These are phyloP conservation scores for Penicillium manginii DNA, from an alignment of 495 filamentous ascomycete species.

Conservation along the genomic window DNA sequence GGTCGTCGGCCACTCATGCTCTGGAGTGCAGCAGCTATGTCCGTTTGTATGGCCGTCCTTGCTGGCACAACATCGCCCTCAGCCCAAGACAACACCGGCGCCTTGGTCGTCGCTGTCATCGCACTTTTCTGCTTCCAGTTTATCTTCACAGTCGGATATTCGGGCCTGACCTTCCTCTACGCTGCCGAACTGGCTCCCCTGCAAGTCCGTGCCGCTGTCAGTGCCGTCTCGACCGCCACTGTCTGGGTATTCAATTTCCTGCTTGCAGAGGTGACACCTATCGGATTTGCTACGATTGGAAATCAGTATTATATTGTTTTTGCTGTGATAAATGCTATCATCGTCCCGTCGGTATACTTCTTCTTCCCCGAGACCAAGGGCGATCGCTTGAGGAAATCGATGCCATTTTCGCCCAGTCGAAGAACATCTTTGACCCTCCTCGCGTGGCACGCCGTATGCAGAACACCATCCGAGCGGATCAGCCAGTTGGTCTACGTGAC, in stretches of 20 bases:
- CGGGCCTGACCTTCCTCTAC: constrained; percentile 69
- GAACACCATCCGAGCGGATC: constrained; percentile 15
- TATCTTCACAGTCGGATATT: constrained; percentile 59
- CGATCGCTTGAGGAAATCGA: constrained; percentile 79
- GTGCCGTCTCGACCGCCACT: constrained; percentile 64
- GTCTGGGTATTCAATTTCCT: constrained; percentile 65
- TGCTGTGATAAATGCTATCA: constrained; percentile 49
- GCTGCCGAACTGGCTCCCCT: constrained; percentile 70
- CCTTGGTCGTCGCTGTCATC: constrained; percentile 45
- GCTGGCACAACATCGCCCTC: constrained; percentile 50
- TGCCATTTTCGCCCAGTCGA: constrained; percentile 59
- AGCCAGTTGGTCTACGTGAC: constrained; percentile 4
- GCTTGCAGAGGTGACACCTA: constrained; percentile 48
- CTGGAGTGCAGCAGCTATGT: constrained; percentile 55
- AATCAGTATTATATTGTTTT: constrained; percentile 56
- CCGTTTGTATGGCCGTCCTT: constrained; percentile 61
- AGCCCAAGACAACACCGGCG: constrained; percentile 31
- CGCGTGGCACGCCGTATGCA: constrained; percentile 34
- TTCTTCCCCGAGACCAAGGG: constrained; percentile 60
- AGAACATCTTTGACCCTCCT: constrained; percentile 35
- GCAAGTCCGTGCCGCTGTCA: constrained; percentile 67
- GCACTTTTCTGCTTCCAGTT: constrained; percentile 47
- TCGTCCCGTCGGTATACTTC: constrained; percentile 57
- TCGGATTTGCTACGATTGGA: constrained; percentile 48
- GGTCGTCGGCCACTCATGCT: constrained; percentile 72